Conservation (phyloP, 2,329 filamentous ascomycete genomes). For the Rhynchosporium agropyri region DNA sequence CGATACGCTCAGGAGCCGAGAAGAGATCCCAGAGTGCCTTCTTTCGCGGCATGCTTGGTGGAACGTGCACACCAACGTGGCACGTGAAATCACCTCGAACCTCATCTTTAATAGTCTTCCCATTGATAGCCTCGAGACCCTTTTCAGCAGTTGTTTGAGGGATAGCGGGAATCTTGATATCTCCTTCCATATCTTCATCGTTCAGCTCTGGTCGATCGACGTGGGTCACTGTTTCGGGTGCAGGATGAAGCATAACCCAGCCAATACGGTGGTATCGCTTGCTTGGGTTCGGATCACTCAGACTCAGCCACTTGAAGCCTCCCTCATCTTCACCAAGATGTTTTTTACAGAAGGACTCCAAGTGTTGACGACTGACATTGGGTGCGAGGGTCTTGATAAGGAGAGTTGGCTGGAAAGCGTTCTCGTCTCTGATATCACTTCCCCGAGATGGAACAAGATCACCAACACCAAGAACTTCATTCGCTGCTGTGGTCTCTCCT, state of each 20-base stretch:
- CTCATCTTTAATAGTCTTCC: conserved; percentile 95
- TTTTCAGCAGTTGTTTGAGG: conserved; percentile 72
- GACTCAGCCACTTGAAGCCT: conserved; percentile 92
- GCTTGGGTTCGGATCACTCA: conserved; percentile 94
- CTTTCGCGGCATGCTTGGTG: conserved; percentile 82
- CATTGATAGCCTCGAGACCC: conserved; percentile 91
- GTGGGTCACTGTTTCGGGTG: conserved; percentile 64
- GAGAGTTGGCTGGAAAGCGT: conserved; percentile 83
- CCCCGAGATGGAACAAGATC: conserved; percentile 84
- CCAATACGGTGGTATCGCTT: conserved; percentile 98
- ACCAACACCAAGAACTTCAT: conserved; percentile 89
- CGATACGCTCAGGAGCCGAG: conserved; percentile 89
- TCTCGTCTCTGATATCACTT: conserved; percentile 87
- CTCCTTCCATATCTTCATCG: conserved; percentile 62
- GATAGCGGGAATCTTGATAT: conserved; percentile 51
- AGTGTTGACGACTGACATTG: conserved; percentile 88
- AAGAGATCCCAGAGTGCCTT: conserved; percentile 98
- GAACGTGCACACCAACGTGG: conserved; percentile 94
- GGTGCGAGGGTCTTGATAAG: conserved; percentile 98
- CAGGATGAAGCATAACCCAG: conserved; percentile 94
- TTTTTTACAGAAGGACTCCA: conserved; percentile 93
- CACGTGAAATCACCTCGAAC: conserved; percentile 94
- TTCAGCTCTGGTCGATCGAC: conserved; percentile 74
- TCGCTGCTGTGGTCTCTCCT: conserved; percentile 86
- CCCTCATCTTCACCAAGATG: conserved; percentile 88